phyloP scores from a whole-genome alignment of 192 early-diverging fungal genomes.

The Rhizophagus clarus region DNA sequence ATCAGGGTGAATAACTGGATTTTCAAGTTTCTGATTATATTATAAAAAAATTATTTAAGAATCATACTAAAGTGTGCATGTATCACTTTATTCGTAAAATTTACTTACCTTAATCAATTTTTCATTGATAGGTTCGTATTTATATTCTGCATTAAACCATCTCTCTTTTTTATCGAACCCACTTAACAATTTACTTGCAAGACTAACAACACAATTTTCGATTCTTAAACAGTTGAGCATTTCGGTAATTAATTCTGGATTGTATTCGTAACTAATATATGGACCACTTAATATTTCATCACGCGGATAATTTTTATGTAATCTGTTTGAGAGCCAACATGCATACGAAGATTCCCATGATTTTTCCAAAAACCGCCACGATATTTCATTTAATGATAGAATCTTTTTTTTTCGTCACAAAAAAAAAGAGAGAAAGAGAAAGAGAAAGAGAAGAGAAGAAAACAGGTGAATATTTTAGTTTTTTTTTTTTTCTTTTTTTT shows the following conservation, averaged over 20 bases:
- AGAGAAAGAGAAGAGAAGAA: too few relatives aligned
- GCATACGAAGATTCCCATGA: slow-evolving; percentile 63
- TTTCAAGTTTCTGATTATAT: not conserved
- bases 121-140: slow-evolving; percentile 58
- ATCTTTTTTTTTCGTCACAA: slow-evolving; percentile 24
- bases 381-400: slow-evolving; percentile 49
- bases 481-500: too few relatives aligned
- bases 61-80: not conserved
- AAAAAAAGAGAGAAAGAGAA: not conserved
- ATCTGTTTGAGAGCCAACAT: slow-evolving; percentile 67
- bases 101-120: slow-evolving; percentile 50
- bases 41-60: not conserved
- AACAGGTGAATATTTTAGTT: too few relatives aligned
- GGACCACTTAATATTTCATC: slow-evolving; percentile 68
- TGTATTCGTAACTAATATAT: slow-evolving; percentile 57
- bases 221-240: slow-evolving; percentile 45
- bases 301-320: slow-evolving; percentile 79
- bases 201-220: not conserved
- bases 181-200: not conserved
- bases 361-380: slow-evolving; percentile 81
- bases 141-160: slow-evolving; percentile 85
- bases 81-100: not conserved
- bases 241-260: slow-evolving; percentile 65
- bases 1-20: slow-evolving; percentile 51
- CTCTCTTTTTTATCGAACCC: slow-evolving; percentile 59